Percentiles rank a stretch among this genome's conserved stretches.
Evolutionary conservation across 129 eudicot genomes (phyloP).

Genomic region (Flaveria bidentis): DNA sequence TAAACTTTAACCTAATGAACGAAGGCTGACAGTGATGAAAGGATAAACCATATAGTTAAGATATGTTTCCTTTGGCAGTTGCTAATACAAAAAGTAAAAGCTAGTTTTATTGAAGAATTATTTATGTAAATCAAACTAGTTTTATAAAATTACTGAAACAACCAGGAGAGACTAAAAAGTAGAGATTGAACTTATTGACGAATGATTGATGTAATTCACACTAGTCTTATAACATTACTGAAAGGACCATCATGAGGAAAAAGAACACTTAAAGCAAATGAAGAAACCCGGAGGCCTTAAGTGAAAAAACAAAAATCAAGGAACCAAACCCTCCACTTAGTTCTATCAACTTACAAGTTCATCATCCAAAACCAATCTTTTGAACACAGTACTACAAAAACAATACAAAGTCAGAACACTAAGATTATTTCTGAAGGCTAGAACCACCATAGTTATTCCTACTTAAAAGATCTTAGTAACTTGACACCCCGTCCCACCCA

Average conservation of each 20-base stretch:
- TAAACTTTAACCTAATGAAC: neutral
- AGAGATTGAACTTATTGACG: neutral
- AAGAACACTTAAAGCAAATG: neutral
- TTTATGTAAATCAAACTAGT: conserved; percentile 4
- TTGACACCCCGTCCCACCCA: neutral
- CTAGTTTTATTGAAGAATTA: neutral
- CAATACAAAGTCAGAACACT: neutral
- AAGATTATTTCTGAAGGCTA: neutral
- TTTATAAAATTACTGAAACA: neutral
- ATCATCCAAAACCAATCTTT: neutral
- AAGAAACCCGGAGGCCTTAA: neutral
- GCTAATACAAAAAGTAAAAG: neutral
- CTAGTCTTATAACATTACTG: neutral
- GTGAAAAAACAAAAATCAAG: neutral
- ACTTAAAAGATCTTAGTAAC: neutral
- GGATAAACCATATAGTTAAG: neutral
- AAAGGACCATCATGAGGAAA: neutral
- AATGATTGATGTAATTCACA: neutral
- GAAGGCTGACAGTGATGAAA: neutral
- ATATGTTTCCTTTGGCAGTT: neutral
- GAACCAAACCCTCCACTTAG: neutral
- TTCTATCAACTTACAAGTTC: neutral
- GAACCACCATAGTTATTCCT: neutral
- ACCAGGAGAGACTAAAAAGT: neutral
- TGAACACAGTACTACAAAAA: neutral